Conservation (phyloP, 106 monocot species). For the Amphibolis antarctica region DNA sequence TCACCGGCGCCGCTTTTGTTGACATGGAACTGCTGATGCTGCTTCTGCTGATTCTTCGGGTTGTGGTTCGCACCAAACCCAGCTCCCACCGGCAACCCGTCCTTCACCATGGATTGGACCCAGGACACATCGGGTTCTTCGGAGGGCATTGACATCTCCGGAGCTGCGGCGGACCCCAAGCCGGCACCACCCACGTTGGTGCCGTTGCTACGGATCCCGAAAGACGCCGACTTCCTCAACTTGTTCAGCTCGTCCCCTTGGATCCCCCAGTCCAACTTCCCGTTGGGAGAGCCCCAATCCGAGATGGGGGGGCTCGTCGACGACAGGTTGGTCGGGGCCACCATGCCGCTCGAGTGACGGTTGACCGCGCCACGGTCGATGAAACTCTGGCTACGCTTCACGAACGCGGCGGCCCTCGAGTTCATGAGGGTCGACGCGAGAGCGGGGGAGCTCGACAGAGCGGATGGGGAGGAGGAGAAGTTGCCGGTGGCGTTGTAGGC, state of each 20-base stretch:
- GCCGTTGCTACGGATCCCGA: conserved; percentile 33
- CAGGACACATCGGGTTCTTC: conserved; percentile 62
- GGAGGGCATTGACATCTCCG: neutral
- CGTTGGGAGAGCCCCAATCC: conserved; percentile 55
- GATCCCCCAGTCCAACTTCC: conserved; percentile 82
- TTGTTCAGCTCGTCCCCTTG: conserved; percentile 84
- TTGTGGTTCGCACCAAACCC: neutral
- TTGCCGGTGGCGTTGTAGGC: conserved; percentile 13
- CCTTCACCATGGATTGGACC: conserved; percentile 68
- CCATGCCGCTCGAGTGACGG: conserved; percentile 10
- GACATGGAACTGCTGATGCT: conserved; percentile 11
- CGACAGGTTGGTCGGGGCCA: neutral
- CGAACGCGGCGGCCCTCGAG: conserved; percentile 53
- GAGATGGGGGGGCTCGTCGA: conserved; percentile 7
- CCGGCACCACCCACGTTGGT: neutral
- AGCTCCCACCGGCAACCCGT: conserved; percentile 16
- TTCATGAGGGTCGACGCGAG: conserved; percentile 64
- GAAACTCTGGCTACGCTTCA: conserved; percentile 90
- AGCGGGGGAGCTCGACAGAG: conserved; percentile 19
- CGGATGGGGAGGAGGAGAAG: conserved; percentile 20
- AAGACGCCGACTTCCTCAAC: conserved; percentile 63
- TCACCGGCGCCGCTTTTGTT: conserved; percentile 6
- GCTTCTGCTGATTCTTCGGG: neutral
- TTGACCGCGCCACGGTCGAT: conserved; percentile 40
- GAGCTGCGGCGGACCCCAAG: neutral